Conservation (phyloP, 2,329 filamentous ascomycete species). For the Stromatinia cepivora region DNA sequence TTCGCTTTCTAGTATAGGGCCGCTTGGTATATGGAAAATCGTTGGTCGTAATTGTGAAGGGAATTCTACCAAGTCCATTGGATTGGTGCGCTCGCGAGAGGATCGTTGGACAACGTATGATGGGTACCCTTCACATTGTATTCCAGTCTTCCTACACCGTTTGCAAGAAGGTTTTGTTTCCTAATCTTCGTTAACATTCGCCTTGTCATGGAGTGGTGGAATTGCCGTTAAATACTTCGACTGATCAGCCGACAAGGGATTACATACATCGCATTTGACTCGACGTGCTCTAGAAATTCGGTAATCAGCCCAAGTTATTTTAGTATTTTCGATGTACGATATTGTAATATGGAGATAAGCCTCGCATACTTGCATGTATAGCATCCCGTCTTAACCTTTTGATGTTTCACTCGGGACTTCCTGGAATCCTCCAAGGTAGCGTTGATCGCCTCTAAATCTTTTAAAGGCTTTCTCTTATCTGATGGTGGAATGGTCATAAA, state of each 20-base stretch:
- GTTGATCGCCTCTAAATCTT: background rate
- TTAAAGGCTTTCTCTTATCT: background rate
- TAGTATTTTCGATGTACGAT: background rate
- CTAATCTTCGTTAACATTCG: constrained; percentile 11
- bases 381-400: constrained; percentile 21
- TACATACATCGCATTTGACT: constrained; percentile 23
- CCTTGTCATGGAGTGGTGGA: background rate
- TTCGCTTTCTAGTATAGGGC: constrained; percentile 23
- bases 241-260: background rate
- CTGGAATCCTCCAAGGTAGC: background rate
- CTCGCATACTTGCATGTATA: constrained; percentile 20
- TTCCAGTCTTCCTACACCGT: constrained; percentile 27
- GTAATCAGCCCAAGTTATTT: constrained; percentile 14
- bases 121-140: constrained; percentile 30
- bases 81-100: background rate
- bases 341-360: constrained; percentile 5
- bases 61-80: background rate
- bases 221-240: background rate
- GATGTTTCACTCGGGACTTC: constrained; percentile 11
- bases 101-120: background rate
- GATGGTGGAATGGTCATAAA: constrained; percentile 3
- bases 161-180: constrained; percentile 31
- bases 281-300: constrained; percentile 1
- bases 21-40: background rate
- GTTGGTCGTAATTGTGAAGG: background rate